phyloP scores from a whole-genome alignment of 2,329 filamentous ascomycete genomes.

The Claviceps sp. region DNA sequence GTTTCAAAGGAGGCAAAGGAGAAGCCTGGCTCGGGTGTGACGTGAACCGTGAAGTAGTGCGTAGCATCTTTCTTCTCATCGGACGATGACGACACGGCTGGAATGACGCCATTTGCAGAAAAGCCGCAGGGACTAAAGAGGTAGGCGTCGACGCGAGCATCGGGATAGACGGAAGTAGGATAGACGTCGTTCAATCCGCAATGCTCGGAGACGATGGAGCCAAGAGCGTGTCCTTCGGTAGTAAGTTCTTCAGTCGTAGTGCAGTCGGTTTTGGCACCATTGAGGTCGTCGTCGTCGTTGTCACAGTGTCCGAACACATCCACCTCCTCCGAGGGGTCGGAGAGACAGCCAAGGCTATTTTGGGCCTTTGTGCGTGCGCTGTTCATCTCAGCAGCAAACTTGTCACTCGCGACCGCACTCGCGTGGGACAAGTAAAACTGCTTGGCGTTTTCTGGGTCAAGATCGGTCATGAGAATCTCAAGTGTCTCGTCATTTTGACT shows the following conservation, averaged over 20 bases:
- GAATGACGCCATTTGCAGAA: conserved; percentile 91
- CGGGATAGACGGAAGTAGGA: conserved; percentile 72
- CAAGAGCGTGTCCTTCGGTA: conserved; percentile 86
- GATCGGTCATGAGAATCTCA: conserved; percentile 60
- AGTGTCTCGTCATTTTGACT: conserved; percentile 59
- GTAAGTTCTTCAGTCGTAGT: conserved; percentile 56
- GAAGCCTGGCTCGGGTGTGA: conserved; percentile 92
- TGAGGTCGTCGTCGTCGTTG: conserved; percentile 32
- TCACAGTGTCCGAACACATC: conserved; percentile 69
- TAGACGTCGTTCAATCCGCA: conserved; percentile 88
- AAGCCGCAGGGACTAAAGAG: conserved; percentile 95
- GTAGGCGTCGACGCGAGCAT: conserved; percentile 89
- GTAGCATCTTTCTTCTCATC: conserved; percentile 33
- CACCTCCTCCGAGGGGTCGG: conserved; percentile 43
- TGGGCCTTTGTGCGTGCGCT: conserved; percentile 47
- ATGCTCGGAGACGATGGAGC: conserved; percentile 78
- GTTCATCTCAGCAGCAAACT: conserved; percentile 55
- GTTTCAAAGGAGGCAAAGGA: conserved; percentile 98
- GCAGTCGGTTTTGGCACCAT: conserved; percentile 36
- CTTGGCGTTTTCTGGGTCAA: conserved; percentile 54
- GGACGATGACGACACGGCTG: conserved; percentile 43
- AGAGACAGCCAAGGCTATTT: conserved; percentile 45
- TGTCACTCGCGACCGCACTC: conserved; percentile 78
- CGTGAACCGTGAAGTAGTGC: conserved; percentile 97
- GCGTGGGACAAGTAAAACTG: conserved; percentile 60